phyloP scores from a whole-genome alignment of 257 asterid species.

The Craterostigma plantagineum region DNA sequence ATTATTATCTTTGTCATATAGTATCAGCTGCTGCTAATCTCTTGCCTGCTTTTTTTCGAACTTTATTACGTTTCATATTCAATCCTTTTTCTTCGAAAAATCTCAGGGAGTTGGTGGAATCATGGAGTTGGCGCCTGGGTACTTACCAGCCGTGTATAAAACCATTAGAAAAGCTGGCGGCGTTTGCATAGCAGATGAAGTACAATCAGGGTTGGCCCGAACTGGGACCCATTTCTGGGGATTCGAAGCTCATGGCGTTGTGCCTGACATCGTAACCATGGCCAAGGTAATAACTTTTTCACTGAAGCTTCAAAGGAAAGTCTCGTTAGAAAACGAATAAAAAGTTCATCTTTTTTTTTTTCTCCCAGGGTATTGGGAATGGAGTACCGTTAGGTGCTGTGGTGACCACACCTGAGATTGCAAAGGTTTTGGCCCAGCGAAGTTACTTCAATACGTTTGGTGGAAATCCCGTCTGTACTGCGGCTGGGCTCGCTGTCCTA shows the following conservation, averaged over 20 bases:
- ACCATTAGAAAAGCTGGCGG: constrained; percentile 72
- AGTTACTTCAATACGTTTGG: constrained; percentile 84
- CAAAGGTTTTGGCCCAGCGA: constrained; percentile 43
- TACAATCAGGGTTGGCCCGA: constrained; percentile 86
- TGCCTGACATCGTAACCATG: constrained; percentile 94
- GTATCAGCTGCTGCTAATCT: no score
- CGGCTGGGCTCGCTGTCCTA: constrained; percentile 88
- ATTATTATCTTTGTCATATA: background rate
- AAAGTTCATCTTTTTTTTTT: background rate
- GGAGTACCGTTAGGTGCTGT: constrained; percentile 95
- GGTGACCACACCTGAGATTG: constrained; percentile 76
- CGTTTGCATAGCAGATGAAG: constrained; percentile 93
- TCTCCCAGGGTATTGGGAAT: constrained; percentile 74
- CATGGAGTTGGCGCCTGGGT: constrained; percentile 93
- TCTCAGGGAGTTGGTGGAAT: constrained; percentile 90
- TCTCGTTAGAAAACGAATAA: background rate
- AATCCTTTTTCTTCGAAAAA: no score
- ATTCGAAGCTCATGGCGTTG: constrained; percentile 76
- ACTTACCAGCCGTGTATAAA: constrained; percentile 62
- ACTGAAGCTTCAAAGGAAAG: no score
- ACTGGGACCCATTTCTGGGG: constrained; percentile 95
- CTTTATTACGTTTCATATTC: no score
- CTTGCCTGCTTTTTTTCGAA: no score
- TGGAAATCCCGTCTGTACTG: constrained; percentile 85
- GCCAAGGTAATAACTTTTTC: constrained; percentile 41